phyloP scores from a whole-genome alignment of 2,329 filamentous ascomycete species.

The Cladosporium halotolerans region DNA sequence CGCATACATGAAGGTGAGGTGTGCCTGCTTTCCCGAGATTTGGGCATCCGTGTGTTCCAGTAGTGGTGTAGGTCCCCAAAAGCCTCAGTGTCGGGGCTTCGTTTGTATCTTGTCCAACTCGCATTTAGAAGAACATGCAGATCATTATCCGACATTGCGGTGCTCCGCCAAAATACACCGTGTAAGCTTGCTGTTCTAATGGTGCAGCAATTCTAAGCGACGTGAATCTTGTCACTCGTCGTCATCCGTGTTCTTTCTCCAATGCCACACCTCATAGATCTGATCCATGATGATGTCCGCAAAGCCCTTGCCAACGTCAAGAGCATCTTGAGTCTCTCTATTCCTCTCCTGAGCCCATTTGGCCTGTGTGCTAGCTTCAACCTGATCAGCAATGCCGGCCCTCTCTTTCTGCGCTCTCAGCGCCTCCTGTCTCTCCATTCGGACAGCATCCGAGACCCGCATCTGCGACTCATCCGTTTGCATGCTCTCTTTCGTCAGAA shows the following conservation, averaged over 20 bases:
- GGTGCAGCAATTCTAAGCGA: too few species aligned
- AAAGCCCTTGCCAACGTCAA: constrained; percentile 33
- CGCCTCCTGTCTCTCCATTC: constrained; percentile 19
- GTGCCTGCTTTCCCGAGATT: too few species aligned
- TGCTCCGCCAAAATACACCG: too few species aligned
- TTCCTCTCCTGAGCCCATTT: constrained; percentile 40
- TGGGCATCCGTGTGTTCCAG: too few species aligned
- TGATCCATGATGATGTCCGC: constrained; percentile 35
- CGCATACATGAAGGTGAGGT: not conserved
- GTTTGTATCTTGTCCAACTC: too few species aligned
- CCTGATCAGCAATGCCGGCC: constrained; percentile 26
- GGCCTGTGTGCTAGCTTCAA: constrained; percentile 27
- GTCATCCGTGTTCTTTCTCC: constrained; percentile 30
- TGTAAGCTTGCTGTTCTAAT: too few species aligned
- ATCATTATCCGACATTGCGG: too few species aligned
- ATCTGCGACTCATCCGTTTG: not conserved
- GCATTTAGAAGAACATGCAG: too few species aligned
- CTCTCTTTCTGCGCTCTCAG: constrained; percentile 14
- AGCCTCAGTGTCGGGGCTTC: too few species aligned
- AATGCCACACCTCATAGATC: constrained; percentile 33
- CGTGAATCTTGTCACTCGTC: constrained; percentile 14
- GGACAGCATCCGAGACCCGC: constrained; percentile 6
- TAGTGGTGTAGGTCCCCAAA: too few species aligned
- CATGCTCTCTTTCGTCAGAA: not conserved
- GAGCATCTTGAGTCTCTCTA: constrained; percentile 39